These are phyloP conservation scores for Colletotrichum godetiae DNA, from an alignment of 2,329 filamentous ascomycete genomes.

Conservation along the genomic window DNA sequence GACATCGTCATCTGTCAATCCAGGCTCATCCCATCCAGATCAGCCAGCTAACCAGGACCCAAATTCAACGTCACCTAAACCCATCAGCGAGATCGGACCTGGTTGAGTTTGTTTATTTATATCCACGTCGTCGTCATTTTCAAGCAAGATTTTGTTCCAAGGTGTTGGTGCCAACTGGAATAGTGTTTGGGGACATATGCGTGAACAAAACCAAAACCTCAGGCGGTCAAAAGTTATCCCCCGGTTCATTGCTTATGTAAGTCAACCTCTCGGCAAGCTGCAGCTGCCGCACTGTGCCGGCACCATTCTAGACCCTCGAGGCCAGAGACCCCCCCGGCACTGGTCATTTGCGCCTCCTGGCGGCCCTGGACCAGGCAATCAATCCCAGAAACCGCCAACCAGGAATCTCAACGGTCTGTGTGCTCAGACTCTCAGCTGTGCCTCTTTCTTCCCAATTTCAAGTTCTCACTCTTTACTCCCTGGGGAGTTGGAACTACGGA, in stretches of 20 bases:
- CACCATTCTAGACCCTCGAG: slow-evolving; percentile 10
- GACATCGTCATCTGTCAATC: slow-evolving; percentile 18
- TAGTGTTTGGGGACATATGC: neutral
- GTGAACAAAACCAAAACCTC: neutral
- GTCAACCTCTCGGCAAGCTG: neutral
- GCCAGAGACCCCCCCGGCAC: slow-evolving; percentile 14
- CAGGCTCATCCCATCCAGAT: slow-evolving; percentile 27
- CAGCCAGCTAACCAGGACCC: slow-evolving; percentile 8
- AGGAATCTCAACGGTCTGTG: slow-evolving; percentile 27
- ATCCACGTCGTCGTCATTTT: neutral
- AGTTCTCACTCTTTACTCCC: neutral
- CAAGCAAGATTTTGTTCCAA: no score
- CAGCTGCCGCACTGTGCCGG: slow-evolving; percentile 9
- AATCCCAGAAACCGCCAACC: slow-evolving; percentile 16
- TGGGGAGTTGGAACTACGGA: neutral
- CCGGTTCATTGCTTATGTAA: neutral
- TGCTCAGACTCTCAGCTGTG: neutral
- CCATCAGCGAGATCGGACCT: neutral
- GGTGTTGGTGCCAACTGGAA: no score
- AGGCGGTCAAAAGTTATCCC: neutral
- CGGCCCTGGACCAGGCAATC: slow-evolving; percentile 5
- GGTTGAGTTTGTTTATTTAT: neutral
- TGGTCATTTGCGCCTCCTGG: slow-evolving; percentile 27
- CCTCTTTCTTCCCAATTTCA: neutral
- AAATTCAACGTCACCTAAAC: slow-evolving; percentile 29